Evolutionary conservation across 1,284 basidiomycete genomes (phyloP), one percentile per base, ranked within the genome.

Genomic region (Cutaneotrichosporon sp.): DNA sequence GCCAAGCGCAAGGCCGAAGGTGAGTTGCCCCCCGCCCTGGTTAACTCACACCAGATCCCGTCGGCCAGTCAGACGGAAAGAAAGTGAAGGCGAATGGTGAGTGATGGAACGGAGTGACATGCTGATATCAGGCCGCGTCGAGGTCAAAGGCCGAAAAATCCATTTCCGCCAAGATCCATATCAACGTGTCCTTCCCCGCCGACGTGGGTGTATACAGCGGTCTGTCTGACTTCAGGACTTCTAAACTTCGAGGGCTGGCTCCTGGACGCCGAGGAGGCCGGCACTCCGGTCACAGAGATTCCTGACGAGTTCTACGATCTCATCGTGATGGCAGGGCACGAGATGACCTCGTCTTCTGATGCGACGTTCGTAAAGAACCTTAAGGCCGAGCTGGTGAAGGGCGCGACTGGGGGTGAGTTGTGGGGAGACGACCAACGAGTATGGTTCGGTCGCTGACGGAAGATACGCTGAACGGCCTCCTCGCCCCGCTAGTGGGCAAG

Each of bases 291-390:
- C 5, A 52, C 44, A 3, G 52, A 56, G 25, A 54, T 70, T 6
- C 70, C 70, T 4, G 63, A 64, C 33, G 61, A 70, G 37, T 58
- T 60, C 42, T 61, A 56, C 54, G 59, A 53, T 17, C 45, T 70
- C 20, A 54, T 71, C 19, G 67, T 61, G 1, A 57, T 65, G 61
- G 63, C 63, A 24, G 68, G 70, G n/a, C 65, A 70, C 34, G 70
- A 72, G 49, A 53, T 61, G 68, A 69, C 64, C 3, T 59, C 65
- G 6, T 49, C 45, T 14, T 64, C 54, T 3, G 67, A 69, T 16
- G 49, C 52, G 1, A 22, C 57, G 1, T 63, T 72, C 31, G 46
- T 65, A 25, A 72, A 71, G 47, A 52, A 61, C n/a, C 46, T 72
- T 25, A 62, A 62, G 47, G 46, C 61, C 0, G 60, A 55, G n/a